phyloP scores from a whole-genome alignment of 345 rosid species.

The Heritiera fomes region DNA sequence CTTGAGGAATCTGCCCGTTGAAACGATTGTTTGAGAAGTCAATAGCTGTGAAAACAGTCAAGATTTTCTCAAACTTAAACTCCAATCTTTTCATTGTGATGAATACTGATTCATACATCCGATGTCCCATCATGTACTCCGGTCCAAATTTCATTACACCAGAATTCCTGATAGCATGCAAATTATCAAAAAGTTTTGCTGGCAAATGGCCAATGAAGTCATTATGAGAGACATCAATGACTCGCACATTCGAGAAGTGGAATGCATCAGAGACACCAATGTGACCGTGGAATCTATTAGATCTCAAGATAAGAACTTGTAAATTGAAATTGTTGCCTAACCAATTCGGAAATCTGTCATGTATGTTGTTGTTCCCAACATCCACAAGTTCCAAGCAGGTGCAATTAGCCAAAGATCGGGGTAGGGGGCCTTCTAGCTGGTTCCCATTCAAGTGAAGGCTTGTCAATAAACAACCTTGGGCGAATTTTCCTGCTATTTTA shows the following conservation, averaged over 20 bases:
- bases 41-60: no score
- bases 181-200: no score
- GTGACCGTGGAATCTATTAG: constrained; percentile 22
- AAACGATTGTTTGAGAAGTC: no score
- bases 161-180: no score
- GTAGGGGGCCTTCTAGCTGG: constrained; percentile 13
- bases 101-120: no score
- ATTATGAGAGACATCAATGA: constrained; percentile 13
- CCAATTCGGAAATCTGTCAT: neutral
- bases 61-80: no score
- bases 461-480: no score
- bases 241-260: neutral
- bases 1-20: no score
- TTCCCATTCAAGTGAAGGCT: constrained; percentile 13
- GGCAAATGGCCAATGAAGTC: neutral
- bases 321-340: constrained; percentile 1
- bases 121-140: no score
- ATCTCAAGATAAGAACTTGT: neutral
- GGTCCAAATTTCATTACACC: no score
- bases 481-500: no score
- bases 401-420: constrained; percentile 18
- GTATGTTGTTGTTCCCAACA: constrained; percentile 17
- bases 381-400: neutral
- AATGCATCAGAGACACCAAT: neutral
- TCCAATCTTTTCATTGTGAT: no score